Evolutionary conservation across 1,139 yeast genomes (phyloP).

Genomic region (Protomyces pachydermus): DNA sequence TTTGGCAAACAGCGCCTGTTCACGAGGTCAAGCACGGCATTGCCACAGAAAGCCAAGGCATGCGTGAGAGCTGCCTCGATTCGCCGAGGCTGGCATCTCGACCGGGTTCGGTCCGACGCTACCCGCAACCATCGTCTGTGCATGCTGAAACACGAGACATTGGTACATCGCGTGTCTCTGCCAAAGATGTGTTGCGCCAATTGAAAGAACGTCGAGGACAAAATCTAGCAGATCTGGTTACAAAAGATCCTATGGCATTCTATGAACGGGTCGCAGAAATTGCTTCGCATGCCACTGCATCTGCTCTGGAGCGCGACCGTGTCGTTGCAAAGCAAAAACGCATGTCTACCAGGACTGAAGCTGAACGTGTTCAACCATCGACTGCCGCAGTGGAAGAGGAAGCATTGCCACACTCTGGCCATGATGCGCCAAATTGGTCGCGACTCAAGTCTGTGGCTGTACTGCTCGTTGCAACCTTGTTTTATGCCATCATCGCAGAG

Average conservation of each 20-base stretch:
- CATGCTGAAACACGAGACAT: neutral
- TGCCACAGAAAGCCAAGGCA: neutral
- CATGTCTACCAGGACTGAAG: neutral
- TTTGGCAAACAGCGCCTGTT: slow-evolving; percentile 71
- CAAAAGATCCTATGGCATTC: slow-evolving; percentile 3
- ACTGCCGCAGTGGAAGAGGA: slow-evolving; percentile 34
- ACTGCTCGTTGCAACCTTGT: slow-evolving; percentile 71
- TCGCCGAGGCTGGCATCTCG: neutral
- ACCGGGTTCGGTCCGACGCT: neutral
- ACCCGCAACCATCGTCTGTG: neutral
- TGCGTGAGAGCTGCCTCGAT: neutral
- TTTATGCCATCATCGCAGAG: slow-evolving; percentile 92
- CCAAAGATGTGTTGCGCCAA: slow-evolving; percentile 11
- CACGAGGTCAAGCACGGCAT: slow-evolving; percentile 6
- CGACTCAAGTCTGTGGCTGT: slow-evolving; percentile 79
- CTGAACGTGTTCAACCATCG: neutral
- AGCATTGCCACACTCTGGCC: slow-evolving; percentile 56
- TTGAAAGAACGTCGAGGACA: slow-evolving; percentile 7
- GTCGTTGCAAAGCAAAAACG: slow-evolving; percentile 4
- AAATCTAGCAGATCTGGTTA: slow-evolving; percentile 3
- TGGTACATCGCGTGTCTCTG: neutral
- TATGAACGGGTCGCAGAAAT: slow-evolving; percentile 25
- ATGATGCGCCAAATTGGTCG: slow-evolving; percentile 98
- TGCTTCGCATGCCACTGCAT: slow-evolving; percentile 26
- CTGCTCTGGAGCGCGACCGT: slow-evolving; percentile 17